phyloP scores from a whole-genome alignment of 495 filamentous ascomycete genomes.

The Penicillium pulvis region DNA sequence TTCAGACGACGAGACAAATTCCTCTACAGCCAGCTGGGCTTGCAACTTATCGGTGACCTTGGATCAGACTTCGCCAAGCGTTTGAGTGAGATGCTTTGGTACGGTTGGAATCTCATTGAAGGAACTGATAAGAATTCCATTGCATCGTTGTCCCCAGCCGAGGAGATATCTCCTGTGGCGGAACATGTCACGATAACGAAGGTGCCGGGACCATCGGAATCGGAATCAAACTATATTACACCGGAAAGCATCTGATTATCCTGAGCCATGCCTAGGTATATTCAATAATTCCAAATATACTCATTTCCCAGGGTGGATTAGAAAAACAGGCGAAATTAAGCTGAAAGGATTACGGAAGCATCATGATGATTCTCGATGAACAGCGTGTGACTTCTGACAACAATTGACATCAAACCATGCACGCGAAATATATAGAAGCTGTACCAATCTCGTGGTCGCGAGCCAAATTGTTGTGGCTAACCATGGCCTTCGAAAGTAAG shows the following conservation, averaged over 20 bases:
- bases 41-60: background rate
- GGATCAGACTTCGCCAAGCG: constrained; percentile 4
- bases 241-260: background rate
- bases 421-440: too few species aligned
- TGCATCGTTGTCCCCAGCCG: background rate
- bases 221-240: background rate
- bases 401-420: too few species aligned
- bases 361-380: too few species aligned
- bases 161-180: background rate
- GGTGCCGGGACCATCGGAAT: background rate
- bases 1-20: constrained; percentile 8
- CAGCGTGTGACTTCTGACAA: too few species aligned
- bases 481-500: too few species aligned
- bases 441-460: too few species aligned
- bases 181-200: background rate
- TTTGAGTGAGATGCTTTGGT: background rate
- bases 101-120: constrained; percentile 1
- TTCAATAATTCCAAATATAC: too few species aligned
- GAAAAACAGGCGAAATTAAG: too few species aligned
- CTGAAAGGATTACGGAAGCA: too few species aligned
- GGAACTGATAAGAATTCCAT: background rate
- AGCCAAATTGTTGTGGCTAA: too few species aligned
- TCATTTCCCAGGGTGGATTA: too few species aligned
- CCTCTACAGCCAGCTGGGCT: constrained; percentile 1
- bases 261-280: too few species aligned